Conservation (phyloP, 2,329 filamentous ascomycete species). For the Aspergillus sp. region DNA sequence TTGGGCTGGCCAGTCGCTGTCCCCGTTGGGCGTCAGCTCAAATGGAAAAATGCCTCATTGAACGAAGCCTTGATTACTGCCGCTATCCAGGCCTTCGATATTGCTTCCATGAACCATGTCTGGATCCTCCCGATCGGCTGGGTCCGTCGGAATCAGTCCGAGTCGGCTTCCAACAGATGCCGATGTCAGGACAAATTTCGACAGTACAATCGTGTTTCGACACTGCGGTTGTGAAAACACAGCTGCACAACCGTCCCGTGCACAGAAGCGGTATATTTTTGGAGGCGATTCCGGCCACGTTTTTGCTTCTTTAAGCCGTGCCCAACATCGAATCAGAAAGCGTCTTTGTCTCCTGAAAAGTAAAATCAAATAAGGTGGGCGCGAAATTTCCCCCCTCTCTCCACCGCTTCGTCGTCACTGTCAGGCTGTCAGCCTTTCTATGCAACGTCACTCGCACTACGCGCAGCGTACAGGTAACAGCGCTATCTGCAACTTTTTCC, state of each 20-base stretch:
- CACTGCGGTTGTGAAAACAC: background rate
- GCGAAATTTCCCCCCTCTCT: background rate
- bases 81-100: background rate
- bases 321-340: constrained; percentile 2
- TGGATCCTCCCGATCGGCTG: constrained; percentile 4
- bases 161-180: background rate
- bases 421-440: background rate
- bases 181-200: background rate
- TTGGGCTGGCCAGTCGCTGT: background rate
- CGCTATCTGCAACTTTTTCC: constrained; percentile 1
- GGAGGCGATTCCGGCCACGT: background rate
- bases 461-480: background rate
- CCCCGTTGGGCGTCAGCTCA: constrained; percentile 2
- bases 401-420: background rate
- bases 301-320: constrained; percentile 5
- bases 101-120: background rate
- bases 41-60: constrained; percentile 6
- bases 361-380: background rate
- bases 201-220: background rate
- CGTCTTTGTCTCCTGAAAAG: background rate
- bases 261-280: background rate
- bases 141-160: background rate
- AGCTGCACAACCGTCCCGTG: too few species aligned
- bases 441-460: background rate
- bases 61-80: background rate